These are phyloP conservation scores for Avena atlantica DNA, from an alignment of 176 grass and related monocot species.

Conservation along the genomic window DNA sequence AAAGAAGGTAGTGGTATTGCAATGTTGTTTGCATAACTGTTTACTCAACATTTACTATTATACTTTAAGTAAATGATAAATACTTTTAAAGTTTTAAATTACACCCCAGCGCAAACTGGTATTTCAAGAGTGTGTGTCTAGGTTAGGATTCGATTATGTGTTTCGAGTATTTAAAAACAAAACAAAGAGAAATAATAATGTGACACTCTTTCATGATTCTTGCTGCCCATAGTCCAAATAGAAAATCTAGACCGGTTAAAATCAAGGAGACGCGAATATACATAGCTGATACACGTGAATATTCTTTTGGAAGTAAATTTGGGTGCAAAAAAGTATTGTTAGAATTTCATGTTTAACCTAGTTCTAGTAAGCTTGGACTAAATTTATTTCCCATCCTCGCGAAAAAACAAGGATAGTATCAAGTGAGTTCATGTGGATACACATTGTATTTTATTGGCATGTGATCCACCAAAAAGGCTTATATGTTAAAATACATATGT, in stretches of 20 bases:
- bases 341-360: not conserved
- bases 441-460: not conserved
- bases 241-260: too few species aligned
- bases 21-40: not conserved
- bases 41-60: not conserved
- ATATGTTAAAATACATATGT: not conserved
- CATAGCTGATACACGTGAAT: too few species aligned
- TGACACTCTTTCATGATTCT: too few species aligned
- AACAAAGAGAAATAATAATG: too few species aligned
- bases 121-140: too few species aligned
- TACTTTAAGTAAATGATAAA: not conserved
- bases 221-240: too few species aligned
- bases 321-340: not conserved
- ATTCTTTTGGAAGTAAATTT: not conserved
- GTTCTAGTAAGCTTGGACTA: not conserved
- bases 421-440: not conserved
- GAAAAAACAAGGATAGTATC: not conserved
- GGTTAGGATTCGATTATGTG: too few species aligned
- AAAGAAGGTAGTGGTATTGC: not conserved
- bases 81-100: not conserved
- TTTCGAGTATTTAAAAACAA: too few species aligned
- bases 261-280: too few species aligned
- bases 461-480: not conserved
- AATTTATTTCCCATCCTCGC: too few species aligned
- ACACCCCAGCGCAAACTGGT: not conserved